Conservation (phyloP, 192 early-diverging fungal species). For the Backusella tuberculispora region DNA sequence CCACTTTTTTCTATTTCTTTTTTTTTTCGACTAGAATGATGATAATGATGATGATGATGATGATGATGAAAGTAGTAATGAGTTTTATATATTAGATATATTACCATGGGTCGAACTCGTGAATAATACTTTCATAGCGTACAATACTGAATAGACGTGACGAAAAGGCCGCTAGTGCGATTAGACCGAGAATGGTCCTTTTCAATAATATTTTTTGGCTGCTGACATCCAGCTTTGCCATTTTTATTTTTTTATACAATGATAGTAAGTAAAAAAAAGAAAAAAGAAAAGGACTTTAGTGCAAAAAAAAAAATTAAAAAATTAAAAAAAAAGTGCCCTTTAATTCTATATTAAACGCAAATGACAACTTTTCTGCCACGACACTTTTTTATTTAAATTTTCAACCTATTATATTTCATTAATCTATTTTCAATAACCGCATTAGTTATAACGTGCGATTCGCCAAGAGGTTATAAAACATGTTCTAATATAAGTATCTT, state of each 20-base stretch:
- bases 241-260: constrained; percentile 12
- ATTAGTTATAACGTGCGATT: too few relatives aligned
- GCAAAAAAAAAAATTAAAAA: neutral
- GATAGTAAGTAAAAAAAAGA: neutral
- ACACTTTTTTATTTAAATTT: constrained; percentile 15
- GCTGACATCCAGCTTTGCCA: constrained; percentile 42
- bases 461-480: too few relatives aligned
- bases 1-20: too few relatives aligned
- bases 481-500: neutral
- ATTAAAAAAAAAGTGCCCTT: neutral
- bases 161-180: constrained; percentile 84
- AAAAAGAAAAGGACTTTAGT: too few relatives aligned
- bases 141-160: constrained; percentile 97
- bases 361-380: constrained; percentile 7
- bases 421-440: neutral
- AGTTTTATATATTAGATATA: neutral
- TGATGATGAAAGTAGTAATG: neutral
- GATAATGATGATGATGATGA: neutral
- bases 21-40: neutral
- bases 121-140: constrained; percentile 98
- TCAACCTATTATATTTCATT: neutral
- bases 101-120: constrained; percentile 98
- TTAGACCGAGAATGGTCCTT: constrained; percentile 86
- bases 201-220: constrained; percentile 69
- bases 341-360: too few relatives aligned